These are phyloP conservation scores for Amanita rubescens DNA, from an alignment of 768 basidiomycete species.

Conservation along the genomic window DNA sequence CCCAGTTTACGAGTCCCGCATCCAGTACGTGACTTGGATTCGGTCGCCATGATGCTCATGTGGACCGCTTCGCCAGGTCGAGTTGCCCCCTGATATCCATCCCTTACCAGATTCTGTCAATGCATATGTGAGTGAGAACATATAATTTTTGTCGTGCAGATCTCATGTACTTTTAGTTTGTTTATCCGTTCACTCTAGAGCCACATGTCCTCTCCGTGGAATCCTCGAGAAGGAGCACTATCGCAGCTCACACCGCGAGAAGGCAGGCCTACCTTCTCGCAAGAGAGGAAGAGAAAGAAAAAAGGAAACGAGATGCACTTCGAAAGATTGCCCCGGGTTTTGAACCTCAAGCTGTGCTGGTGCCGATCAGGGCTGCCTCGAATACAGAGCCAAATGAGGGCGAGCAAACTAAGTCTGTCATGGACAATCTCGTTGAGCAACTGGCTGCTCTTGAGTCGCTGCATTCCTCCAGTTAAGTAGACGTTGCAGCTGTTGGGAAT, in stretches of 20 bases:
- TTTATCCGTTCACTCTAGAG: slow-evolving; percentile 93
- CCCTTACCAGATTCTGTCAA: slow-evolving; percentile 88
- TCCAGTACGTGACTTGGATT: slow-evolving; percentile 40
- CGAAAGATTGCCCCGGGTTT: slow-evolving; percentile 80
- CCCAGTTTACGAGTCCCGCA: slow-evolving; percentile 83
- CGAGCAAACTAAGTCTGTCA: slow-evolving; percentile 43
- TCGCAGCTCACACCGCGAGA: slow-evolving; percentile 56
- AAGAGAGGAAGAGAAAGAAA: slow-evolving; percentile 74
- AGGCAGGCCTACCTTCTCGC: slow-evolving; percentile 65
- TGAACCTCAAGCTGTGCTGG: slow-evolving; percentile 55
- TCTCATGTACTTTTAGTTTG: slow-evolving; percentile 56
- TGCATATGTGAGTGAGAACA: slow-evolving; percentile 56
- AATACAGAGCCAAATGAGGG: slow-evolving; percentile 8
- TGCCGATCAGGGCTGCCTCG: slow-evolving; percentile 36
- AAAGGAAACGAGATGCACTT: slow-evolving; percentile 57
- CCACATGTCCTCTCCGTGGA: slow-evolving; percentile 74
- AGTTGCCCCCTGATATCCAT: slow-evolving; percentile 86
- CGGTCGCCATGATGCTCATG: not conserved
- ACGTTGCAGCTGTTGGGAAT: too few relatives aligned
- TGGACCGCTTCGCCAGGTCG: slow-evolving; percentile 43
- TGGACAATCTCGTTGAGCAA: slow-evolving; percentile 80
- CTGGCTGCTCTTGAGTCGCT: slow-evolving; percentile 60
- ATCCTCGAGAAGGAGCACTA: slow-evolving; percentile 59
- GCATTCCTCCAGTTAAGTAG: not conserved
- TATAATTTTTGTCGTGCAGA: not conserved